Percentiles rank a stretch among this genome's conserved stretches.
phyloP scores from a whole-genome alignment of 108 stramenopile species.

The Cyclotella sp. region DNA sequence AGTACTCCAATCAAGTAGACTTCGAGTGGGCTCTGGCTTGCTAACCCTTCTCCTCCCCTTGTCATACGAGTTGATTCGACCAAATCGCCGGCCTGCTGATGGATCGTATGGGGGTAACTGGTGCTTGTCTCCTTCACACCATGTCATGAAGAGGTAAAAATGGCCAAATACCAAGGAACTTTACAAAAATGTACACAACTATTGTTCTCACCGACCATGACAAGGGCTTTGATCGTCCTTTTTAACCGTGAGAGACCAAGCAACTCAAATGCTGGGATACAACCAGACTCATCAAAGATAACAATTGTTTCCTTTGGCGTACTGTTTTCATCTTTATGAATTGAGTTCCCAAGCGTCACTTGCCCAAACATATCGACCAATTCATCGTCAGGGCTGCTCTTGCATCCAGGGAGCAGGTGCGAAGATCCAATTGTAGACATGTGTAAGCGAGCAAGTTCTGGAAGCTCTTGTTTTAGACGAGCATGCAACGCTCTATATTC shows the following conservation, averaged over 20 bases:
- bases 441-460: conserved; percentile 35
- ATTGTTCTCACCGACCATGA: conserved; percentile 9
- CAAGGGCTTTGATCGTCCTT: conserved; percentile 36
- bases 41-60: conserved; percentile 1
- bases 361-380: conserved; percentile 6
- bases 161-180: not conserved
- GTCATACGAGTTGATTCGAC: not conserved
- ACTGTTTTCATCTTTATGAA: not conserved
- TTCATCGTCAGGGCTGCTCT: conserved; percentile 7
- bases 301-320: conserved; percentile 49
- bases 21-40: conserved; percentile 10
- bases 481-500: conserved; percentile 16
- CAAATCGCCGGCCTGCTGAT: conserved; percentile 17
- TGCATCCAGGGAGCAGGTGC: conserved; percentile 32
- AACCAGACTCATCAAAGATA: conserved; percentile 62
- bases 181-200: not conserved
- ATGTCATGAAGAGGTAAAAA: not conserved
- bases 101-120: conserved; percentile 60
- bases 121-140: conserved; percentile 50
- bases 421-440: conserved; percentile 62
- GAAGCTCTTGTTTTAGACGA: conserved; percentile 24
- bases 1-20: conserved; percentile 51
- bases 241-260: conserved; percentile 51
- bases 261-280: conserved; percentile 62
- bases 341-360: conserved; percentile 8